Percentiles rank a stretch among this genome's conserved stretches.
Conservation (phyloP, 768 basidiomycete genomes). For the Exidia glandulosa region DNA sequence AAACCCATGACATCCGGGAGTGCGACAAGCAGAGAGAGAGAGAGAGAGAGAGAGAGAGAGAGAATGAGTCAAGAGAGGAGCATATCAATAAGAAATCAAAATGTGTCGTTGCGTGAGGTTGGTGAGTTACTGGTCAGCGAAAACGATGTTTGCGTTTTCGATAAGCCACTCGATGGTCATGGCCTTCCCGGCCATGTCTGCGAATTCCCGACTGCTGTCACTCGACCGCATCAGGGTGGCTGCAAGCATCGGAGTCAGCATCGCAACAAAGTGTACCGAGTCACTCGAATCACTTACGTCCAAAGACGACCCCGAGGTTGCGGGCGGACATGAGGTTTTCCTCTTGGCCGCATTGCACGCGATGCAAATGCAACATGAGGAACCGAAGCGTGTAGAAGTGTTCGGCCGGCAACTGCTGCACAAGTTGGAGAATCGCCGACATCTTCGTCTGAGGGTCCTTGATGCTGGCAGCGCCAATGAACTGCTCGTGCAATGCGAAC, state of each 20-base stretch:
- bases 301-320: conserved; percentile 95
- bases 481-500: conserved; percentile 81
- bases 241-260: conserved; percentile 21
- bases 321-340: conserved; percentile 88
- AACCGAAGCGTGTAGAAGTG: conserved; percentile 77
- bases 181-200: conserved; percentile 96
- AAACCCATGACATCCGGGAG: background rate
- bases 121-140: conserved; percentile 17
- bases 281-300: conserved; percentile 58
- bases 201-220: conserved; percentile 81
- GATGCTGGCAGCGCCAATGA: conserved; percentile 61
- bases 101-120: background rate
- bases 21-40: background rate
- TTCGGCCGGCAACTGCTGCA: conserved; percentile 70
- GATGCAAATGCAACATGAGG: conserved; percentile 81
- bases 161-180: conserved; percentile 90
- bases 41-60: background rate
- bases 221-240: conserved; percentile 90
- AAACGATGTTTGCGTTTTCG: conserved; percentile 65
- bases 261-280: background rate
- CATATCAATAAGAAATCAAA: background rate
- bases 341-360: conserved; percentile 54
- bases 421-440: conserved; percentile 49
- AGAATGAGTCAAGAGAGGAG: background rate
- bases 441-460: conserved; percentile 52